phyloP scores from a whole-genome alignment of 208 protist species.

The Jaenimonas drosophilae region DNA sequence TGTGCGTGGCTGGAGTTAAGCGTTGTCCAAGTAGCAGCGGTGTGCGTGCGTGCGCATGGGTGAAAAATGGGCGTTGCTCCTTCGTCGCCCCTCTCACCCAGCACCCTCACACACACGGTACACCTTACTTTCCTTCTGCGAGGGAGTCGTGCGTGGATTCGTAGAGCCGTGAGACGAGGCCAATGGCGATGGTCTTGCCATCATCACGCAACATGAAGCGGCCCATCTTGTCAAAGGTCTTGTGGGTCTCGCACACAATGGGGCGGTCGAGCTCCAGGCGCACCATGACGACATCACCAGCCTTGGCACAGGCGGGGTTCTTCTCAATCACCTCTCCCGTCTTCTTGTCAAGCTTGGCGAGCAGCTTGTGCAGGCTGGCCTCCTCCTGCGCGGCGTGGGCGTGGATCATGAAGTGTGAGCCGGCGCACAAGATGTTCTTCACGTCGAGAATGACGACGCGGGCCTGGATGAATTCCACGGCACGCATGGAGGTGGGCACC shows the following conservation, averaged over 20 bases:
- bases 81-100: too few relatives aligned
- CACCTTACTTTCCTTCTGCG: neutral
- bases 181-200: constrained; percentile 88
- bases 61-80: too few relatives aligned
- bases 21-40: too few relatives aligned
- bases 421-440: constrained; percentile 93
- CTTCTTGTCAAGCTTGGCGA: constrained; percentile 90
- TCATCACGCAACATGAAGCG: constrained; percentile 96
- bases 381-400: constrained; percentile 93
- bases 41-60: too few relatives aligned
- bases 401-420: constrained; percentile 92
- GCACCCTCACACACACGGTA: too few relatives aligned
- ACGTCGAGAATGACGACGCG: constrained; percentile 93
- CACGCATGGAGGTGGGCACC: constrained; percentile 61
- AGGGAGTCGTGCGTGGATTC: neutral
- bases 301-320: constrained; percentile 90
- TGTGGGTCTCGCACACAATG: constrained; percentile 90
- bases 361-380: constrained; percentile 80
- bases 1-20: too few relatives aligned
- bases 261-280: constrained; percentile 82
- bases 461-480: constrained; percentile 91
- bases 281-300: constrained; percentile 87
- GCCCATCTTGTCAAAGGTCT: constrained; percentile 92
- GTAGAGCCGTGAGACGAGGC: constrained; percentile 32
- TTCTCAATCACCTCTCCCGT: constrained; percentile 87